phyloP scores from a whole-genome alignment of 164 flowering plant genomes.

The Piper longum region DNA sequence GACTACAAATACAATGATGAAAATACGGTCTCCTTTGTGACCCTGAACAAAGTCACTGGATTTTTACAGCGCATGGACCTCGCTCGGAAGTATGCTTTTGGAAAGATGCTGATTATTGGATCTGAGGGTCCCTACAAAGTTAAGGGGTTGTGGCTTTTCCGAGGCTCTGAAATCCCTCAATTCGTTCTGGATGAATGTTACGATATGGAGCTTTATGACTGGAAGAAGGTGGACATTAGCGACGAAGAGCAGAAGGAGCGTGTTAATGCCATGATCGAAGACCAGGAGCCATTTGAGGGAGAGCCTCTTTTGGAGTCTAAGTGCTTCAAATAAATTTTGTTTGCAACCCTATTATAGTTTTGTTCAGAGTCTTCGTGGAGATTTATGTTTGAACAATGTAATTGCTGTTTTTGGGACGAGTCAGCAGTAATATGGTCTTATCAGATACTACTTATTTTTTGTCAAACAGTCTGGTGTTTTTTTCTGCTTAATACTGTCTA shows the following conservation, averaged over 20 bases:
- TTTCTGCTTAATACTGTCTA: too few relatives aligned
- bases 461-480: too few relatives aligned
- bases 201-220: conserved; percentile 76
- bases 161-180: conserved; percentile 72
- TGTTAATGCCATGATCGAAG: conserved; percentile 86
- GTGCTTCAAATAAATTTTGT: conserved; percentile 60
- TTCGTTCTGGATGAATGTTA: conserved; percentile 76
- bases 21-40: conserved; percentile 80
- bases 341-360: neutral
- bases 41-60: conserved; percentile 61
- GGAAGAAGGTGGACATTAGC: conserved; percentile 66
- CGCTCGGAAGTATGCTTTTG: conserved; percentile 85
- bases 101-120: conserved; percentile 83
- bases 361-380: neutral
- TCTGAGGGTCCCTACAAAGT: conserved; percentile 70
- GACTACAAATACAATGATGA: conserved; percentile 67
- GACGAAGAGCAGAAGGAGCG: conserved; percentile 84
- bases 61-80: conserved; percentile 79
- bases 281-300: conserved; percentile 84
- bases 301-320: conserved; percentile 78
- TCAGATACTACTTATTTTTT: too few relatives aligned
- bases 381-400: neutral
- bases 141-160: conserved; percentile 94
- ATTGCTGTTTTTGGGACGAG: neutral
- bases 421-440: too few relatives aligned